phyloP scores from a whole-genome alignment of 768 basidiomycete species.

The Boletus sp. region DNA sequence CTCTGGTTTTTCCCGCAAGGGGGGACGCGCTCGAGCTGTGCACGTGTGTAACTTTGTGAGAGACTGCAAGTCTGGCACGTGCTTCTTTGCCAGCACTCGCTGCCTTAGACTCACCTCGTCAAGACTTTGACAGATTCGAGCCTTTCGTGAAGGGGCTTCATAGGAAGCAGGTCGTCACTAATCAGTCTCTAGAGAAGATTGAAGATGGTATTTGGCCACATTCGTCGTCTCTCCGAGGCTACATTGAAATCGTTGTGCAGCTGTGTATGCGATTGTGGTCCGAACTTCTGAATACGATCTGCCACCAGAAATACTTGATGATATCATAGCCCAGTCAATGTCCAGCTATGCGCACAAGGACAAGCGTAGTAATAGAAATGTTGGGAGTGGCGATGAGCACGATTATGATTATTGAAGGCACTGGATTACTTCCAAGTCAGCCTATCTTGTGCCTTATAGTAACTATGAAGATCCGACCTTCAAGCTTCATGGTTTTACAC shows the following conservation, averaged over 20 bases:
- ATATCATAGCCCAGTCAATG: constrained; percentile 56
- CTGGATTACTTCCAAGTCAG: neutral
- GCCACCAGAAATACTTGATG: constrained; percentile 64
- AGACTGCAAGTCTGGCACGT: constrained; percentile 66
- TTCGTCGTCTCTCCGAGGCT: neutral
- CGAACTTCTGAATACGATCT: constrained; percentile 74
- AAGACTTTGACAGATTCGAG: constrained; percentile 79
- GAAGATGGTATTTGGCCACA: constrained; percentile 65
- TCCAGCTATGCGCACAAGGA: constrained; percentile 30
- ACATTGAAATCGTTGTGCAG: constrained; percentile 35
- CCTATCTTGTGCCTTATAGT: neutral
- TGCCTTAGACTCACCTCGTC: constrained; percentile 1
- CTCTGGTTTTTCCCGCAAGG: constrained; percentile 67
- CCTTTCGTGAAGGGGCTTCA: constrained; percentile 68
- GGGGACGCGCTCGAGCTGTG: constrained; percentile 60
- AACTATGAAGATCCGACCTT: neutral
- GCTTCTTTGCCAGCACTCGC: neutral
- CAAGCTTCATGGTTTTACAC: neutral
- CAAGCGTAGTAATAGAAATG: constrained; percentile 19
- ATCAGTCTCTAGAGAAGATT: constrained; percentile 89
- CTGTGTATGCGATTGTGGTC: constrained; percentile 69
- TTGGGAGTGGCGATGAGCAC: constrained; percentile 27
- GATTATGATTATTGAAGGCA: constrained; percentile 21
- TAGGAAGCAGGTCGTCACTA: constrained; percentile 87
- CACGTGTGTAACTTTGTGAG: constrained; percentile 72